Conservation (phyloP, 2,329 filamentous ascomycete species). For the Bipolaris bicolor region DNA sequence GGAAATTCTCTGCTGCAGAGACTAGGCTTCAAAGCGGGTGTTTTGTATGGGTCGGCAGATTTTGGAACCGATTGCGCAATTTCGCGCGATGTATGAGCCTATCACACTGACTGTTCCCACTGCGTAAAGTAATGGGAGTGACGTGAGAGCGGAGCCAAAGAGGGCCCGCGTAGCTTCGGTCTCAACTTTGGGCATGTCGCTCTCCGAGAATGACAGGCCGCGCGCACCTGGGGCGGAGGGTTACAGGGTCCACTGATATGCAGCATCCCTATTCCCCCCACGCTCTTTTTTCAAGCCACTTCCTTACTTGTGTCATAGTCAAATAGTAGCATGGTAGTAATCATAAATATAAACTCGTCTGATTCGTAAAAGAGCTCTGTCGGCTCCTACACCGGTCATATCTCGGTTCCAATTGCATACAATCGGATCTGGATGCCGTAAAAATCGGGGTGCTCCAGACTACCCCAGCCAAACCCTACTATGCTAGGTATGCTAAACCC, state of each 20-base stretch:
- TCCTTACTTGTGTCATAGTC: background rate
- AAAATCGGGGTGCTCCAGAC: conserved; percentile 9
- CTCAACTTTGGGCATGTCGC: conserved; percentile 4
- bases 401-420: conserved; percentile 31
- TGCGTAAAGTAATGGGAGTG: conserved; percentile 7
- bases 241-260: background rate
- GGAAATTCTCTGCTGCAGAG: conserved; percentile 21
- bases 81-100: conserved; percentile 39
- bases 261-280: background rate
- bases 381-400: conserved; percentile 25
- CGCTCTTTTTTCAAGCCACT: background rate
- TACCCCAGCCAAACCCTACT: conserved; percentile 44
- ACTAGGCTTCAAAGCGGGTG: conserved; percentile 28
- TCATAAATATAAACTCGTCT: conserved; percentile 3
- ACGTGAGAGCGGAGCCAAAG: conserved; percentile 18
- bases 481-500: conserved; percentile 16
- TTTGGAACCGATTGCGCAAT: conserved; percentile 49
- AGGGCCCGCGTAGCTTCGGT: background rate
- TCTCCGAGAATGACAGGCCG: conserved; percentile 6
- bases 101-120: conserved; percentile 8
- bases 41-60: conserved; percentile 39
- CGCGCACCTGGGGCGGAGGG: background rate
- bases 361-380: conserved; percentile 18
- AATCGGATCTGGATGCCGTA: conserved; percentile 13
- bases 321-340: background rate